A percentile compares a stretch with the other conserved stretches of the same genome.
phyloP scores from a whole-genome alignment of 1,139 yeast genomes.

The Blastobotrys ciferrii region DNA sequence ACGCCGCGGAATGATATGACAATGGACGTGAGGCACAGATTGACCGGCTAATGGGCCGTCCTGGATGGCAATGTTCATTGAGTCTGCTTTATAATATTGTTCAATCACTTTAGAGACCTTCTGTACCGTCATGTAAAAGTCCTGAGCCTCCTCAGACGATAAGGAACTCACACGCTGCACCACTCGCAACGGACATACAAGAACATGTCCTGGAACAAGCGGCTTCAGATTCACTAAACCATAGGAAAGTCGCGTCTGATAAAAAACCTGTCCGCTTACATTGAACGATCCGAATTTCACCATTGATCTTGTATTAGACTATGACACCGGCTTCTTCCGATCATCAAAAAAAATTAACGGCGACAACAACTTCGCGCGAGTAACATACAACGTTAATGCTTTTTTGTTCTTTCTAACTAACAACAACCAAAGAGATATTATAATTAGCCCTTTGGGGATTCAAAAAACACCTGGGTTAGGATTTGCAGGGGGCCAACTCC shows the following conservation, averaged over 20 bases:
- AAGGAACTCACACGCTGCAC: slow-evolving; percentile 67
- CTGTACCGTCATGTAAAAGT: slow-evolving; percentile 78
- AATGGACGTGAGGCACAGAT: slow-evolving; percentile 87
- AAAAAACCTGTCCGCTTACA: slow-evolving; percentile 61
- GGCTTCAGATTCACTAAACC: slow-evolving; percentile 91
- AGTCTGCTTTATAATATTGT: slow-evolving; percentile 66
- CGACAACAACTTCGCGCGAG: too few species aligned
- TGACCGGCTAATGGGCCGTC: slow-evolving; percentile 98
- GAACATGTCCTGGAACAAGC: slow-evolving; percentile 82
- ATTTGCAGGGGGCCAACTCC: too few species aligned
- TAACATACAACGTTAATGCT: too few species aligned
- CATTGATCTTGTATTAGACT: too few species aligned
- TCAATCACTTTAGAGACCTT: slow-evolving; percentile 64
- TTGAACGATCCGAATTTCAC: slow-evolving; percentile 41
- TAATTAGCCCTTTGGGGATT: too few species aligned
- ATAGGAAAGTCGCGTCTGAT: slow-evolving; percentile 45
- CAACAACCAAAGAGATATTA: too few species aligned
- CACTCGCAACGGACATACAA: slow-evolving; percentile 75
- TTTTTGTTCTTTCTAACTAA: too few species aligned
- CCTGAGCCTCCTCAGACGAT: slow-evolving; percentile 66
- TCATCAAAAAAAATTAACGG: too few species aligned
- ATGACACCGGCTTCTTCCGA: too few species aligned
- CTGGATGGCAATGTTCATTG: slow-evolving; percentile 85
- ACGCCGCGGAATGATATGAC: slow-evolving; percentile 83
- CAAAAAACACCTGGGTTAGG: too few species aligned